A percentile compares a stretch with the other conserved stretches of the same genome.
phyloP scores from a whole-genome alignment of 345 rosid species.

The Nephelium lappaceum region DNA sequence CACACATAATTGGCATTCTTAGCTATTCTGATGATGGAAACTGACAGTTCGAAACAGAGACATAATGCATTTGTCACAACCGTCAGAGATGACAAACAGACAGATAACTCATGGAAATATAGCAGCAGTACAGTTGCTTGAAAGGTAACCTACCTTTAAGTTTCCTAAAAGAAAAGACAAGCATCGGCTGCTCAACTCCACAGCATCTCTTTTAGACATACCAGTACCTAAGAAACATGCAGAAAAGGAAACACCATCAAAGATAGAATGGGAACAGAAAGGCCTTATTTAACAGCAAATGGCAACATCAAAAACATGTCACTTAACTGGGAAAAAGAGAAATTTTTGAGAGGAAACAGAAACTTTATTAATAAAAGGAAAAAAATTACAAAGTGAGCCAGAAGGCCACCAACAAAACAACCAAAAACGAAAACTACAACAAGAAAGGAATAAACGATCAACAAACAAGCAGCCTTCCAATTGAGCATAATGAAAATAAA shows the following conservation, averaged over 20 bases:
- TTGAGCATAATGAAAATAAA: too few relatives aligned
- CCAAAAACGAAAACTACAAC: too few relatives aligned
- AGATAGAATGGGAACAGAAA: neutral
- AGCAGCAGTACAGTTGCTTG: neutral
- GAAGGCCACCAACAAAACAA: too few relatives aligned
- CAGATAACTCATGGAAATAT: neutral
- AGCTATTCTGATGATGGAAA: neutral
- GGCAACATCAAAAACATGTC: neutral
- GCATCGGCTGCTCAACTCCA: constrained; percentile 61
- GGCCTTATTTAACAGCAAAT: neutral
- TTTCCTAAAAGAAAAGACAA: constrained; percentile 64
- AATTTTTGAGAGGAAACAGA: too few relatives aligned
- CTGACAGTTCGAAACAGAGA: neutral
- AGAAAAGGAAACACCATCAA: constrained; percentile 2
- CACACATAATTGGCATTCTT: too few relatives aligned
- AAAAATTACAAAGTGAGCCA: too few relatives aligned
- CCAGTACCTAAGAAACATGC: constrained; percentile 64
- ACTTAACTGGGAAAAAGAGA: neutral
- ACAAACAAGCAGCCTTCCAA: too few relatives aligned
- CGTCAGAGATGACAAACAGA: neutral
- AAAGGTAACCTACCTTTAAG: constrained; percentile 47
- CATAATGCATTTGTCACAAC: neutral
- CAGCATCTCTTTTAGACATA: constrained; percentile 61
- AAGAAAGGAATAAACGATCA: too few relatives aligned
- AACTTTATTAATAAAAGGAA: too few relatives aligned